Conservation (phyloP, 805 yeast genomes). For the Phaffomyces thermotolerans region DNA sequence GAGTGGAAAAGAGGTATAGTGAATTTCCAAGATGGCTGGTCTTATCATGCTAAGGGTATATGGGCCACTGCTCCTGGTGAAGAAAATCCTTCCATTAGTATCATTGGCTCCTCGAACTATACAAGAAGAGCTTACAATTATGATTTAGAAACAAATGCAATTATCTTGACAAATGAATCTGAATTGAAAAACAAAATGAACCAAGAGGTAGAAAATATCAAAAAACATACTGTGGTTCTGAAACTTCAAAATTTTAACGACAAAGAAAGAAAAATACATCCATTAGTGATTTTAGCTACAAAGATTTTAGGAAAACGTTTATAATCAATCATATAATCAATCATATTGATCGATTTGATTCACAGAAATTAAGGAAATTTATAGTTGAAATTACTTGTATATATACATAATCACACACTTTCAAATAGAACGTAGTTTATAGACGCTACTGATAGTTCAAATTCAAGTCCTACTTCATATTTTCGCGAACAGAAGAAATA, state of each 20-base stretch:
- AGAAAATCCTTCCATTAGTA: slow-evolving; percentile 58
- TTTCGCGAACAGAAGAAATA: too few relatives aligned
- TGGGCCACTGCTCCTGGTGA: slow-evolving; percentile 68
- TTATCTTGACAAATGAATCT: slow-evolving; percentile 64
- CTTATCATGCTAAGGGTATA: slow-evolving; percentile 95
- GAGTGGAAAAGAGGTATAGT: slow-evolving; percentile 91
- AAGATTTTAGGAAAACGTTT: slow-evolving; percentile 51
- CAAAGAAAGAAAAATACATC: slow-evolving; percentile 54
- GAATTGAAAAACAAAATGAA: slow-evolving; percentile 50
- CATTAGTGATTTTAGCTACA: slow-evolving; percentile 63
- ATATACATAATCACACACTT: too few relatives aligned
- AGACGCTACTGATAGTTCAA: too few relatives aligned
- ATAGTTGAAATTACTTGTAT: too few relatives aligned
- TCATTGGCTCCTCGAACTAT: slow-evolving; percentile 90
- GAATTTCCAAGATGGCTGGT: slow-evolving; percentile 83
- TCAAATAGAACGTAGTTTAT: too few relatives aligned
- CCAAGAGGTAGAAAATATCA: slow-evolving; percentile 55
- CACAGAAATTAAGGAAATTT: too few relatives aligned
- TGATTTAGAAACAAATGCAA: slow-evolving; percentile 84
- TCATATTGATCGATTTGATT: too few relatives aligned
- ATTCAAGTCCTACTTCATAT: too few relatives aligned
- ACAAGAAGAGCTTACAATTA: slow-evolving; percentile 82
- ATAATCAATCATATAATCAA: too few relatives aligned
- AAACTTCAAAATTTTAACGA: slow-evolving; percentile 53
- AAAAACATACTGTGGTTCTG: slow-evolving; percentile 44